phyloP scores from a whole-genome alignment of 2,329 filamentous ascomycete genomes.

The Ophiocordyceps australis region DNA sequence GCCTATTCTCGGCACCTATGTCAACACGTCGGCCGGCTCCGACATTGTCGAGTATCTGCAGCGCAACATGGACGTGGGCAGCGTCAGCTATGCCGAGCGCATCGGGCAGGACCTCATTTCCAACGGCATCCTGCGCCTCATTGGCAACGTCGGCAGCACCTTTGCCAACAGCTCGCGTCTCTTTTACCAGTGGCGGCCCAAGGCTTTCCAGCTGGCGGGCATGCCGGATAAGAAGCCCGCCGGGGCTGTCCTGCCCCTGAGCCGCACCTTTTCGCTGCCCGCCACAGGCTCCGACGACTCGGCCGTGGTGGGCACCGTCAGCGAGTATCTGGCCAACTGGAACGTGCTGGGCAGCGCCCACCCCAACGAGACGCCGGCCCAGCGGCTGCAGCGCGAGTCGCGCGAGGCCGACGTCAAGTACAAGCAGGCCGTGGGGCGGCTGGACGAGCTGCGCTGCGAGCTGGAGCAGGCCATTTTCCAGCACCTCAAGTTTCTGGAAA shows the following conservation, averaged over 20 bases:
- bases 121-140: slow-evolving; percentile 71
- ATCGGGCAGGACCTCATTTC: slow-evolving; percentile 86
- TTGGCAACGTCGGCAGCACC: slow-evolving; percentile 86
- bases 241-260: slow-evolving; percentile 42
- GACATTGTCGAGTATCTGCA: slow-evolving; percentile 96
- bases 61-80: slow-evolving; percentile 67
- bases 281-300: slow-evolving; percentile 51
- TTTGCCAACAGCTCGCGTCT: slow-evolving; percentile 96
- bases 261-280: slow-evolving; percentile 57
- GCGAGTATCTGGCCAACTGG: slow-evolving; percentile 83
- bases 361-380: slow-evolving; percentile 82
- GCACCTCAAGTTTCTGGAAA: slow-evolving; percentile 89
- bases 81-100: slow-evolving; percentile 76
- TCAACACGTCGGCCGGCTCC: slow-evolving; percentile 77
- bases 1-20: slow-evolving; percentile 84
- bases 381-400: slow-evolving; percentile 76
- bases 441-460: slow-evolving; percentile 81
- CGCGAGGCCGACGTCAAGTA: slow-evolving; percentile 86
- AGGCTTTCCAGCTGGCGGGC: slow-evolving; percentile 74
- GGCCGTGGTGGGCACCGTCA: slow-evolving; percentile 63
- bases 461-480: slow-evolving; percentile 91
- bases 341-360: slow-evolving; percentile 69
- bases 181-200: slow-evolving; percentile 94
- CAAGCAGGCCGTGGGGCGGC: slow-evolving; percentile 66
- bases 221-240: slow-evolving; percentile 86